Conservation (phyloP, 2,329 filamentous ascomycete genomes). For the Talaromyces sp. region DNA sequence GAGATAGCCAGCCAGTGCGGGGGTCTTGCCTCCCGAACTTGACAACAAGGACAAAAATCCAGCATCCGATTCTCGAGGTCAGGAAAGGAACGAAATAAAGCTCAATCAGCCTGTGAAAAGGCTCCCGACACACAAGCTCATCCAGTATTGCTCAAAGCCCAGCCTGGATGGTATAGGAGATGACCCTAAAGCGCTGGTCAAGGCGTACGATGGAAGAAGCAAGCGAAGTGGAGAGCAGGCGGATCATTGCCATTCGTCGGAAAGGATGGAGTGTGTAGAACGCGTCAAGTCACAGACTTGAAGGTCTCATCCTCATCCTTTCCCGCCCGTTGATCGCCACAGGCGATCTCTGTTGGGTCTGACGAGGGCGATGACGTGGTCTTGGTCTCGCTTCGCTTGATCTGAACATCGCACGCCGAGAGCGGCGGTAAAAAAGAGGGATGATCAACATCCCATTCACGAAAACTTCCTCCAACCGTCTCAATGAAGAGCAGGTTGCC, state of each 20-base stretch:
- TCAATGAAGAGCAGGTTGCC: conserved; percentile 25
- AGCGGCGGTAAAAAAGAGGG: conserved; percentile 18
- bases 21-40: conserved; percentile 44
- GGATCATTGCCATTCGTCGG: conserved; percentile 10
- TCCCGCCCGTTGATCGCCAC: conserved; percentile 28
- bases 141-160: conserved; percentile 42
- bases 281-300: conserved; percentile 39
- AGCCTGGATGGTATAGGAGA: conserved; percentile 57
- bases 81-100: conserved; percentile 18
- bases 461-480: conserved; percentile 21
- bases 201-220: conserved; percentile 3
- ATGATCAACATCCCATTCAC: conserved; percentile 26
- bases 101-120: conserved; percentile 32
- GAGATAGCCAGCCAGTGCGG: conserved; percentile 28
- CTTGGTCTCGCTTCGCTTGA: conserved; percentile 2
- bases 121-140: conserved; percentile 30
- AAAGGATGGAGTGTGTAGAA: conserved; percentile 6
- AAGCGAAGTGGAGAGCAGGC: neutral
- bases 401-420: conserved; percentile 10
- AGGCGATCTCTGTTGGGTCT: conserved; percentile 22
- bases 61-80: conserved; percentile 55
- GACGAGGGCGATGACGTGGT: conserved; percentile 9
- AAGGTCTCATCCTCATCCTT: conserved; percentile 31
- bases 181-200: conserved; percentile 49
- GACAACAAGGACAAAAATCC: conserved; percentile 34